These are phyloP conservation scores for Komagataella mondaviorum DNA, from an alignment of 805 yeast species.

Conservation along the genomic window DNA sequence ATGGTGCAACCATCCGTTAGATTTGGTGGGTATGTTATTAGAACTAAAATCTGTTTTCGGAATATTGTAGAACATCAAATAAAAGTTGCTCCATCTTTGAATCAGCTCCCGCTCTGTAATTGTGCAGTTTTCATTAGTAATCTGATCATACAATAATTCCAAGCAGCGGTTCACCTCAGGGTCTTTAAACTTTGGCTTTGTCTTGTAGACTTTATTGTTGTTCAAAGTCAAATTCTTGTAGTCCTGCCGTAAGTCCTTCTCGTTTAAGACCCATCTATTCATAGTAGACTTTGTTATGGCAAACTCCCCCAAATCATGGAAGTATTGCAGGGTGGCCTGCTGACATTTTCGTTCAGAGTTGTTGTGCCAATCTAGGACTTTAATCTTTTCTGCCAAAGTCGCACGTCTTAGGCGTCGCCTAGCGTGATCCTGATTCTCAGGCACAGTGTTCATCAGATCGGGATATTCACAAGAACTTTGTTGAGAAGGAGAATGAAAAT, in stretches of 20 bases:
- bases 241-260: slow-evolving; percentile 15
- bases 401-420: slow-evolving; percentile 17
- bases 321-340: slow-evolving; percentile 19
- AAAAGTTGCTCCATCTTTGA: slow-evolving; percentile 16
- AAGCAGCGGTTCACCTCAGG: slow-evolving; percentile 22
- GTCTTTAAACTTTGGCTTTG: slow-evolving; percentile 17
- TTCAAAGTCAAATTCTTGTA: slow-evolving; percentile 13
- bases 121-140: slow-evolving; percentile 14
- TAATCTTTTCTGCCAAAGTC: slow-evolving; percentile 21
- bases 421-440: slow-evolving; percentile 1
- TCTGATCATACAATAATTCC: slow-evolving; percentile 21
- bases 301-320: slow-evolving; percentile 16
- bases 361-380: slow-evolving; percentile 22
- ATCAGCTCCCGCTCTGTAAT: slow-evolving; percentile 17
- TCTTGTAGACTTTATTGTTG: slow-evolving; percentile 15
- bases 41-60: background rate
- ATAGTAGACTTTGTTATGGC: slow-evolving; percentile 23
- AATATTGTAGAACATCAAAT: slow-evolving; percentile 9
- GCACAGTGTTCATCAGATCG: background rate
- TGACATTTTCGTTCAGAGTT: slow-evolving; percentile 18
- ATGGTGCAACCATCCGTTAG: slow-evolving; percentile 28
- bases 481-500: background rate
- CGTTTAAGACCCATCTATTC: slow-evolving; percentile 24
- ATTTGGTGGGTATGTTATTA: slow-evolving; percentile 8
- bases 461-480: background rate